Evolutionary conservation across 108 stramenopile genomes (phyloP).

Genomic region (Cylindrotheca closterium): DNA sequence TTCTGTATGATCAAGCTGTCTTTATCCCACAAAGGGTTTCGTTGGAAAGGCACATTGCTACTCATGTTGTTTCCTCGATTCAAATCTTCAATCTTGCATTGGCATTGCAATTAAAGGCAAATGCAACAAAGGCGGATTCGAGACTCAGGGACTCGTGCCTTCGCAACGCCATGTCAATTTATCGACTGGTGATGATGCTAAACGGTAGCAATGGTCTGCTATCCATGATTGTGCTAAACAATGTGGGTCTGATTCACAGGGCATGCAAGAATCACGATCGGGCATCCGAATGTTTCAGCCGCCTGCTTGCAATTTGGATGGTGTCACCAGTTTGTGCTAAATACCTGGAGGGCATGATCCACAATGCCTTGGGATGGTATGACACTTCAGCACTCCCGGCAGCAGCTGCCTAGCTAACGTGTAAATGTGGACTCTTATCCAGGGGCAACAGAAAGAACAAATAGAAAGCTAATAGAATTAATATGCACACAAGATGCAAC

Average conservation of each 20-base stretch:
- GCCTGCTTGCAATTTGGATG: neutral
- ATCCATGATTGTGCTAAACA: neutral
- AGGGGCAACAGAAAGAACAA: too few relatives aligned
- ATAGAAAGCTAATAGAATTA: too few relatives aligned
- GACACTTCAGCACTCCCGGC: neutral
- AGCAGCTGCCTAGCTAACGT: neutral
- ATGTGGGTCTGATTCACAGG: neutral
- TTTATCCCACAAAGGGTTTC: too few relatives aligned
- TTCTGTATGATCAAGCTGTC: too few relatives aligned
- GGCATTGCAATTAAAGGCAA: neutral
- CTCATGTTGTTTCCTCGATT: neutral
- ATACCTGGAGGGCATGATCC: neutral
- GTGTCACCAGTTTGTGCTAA: neutral
- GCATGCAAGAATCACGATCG: neutral
- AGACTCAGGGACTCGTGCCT: neutral
- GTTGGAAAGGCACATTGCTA: too few relatives aligned
- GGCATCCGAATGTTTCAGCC: neutral
- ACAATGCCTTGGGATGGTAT: neutral
- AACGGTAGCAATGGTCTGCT: neutral
- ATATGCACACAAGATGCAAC: too few relatives aligned
- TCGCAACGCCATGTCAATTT: neutral
- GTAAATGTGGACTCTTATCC: too few relatives aligned
- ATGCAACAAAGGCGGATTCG: neutral
- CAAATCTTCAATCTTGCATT: neutral
- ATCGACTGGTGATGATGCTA: neutral